These are phyloP conservation scores for Neostapfia colusana DNA, from an alignment of 176 grass and related monocot genomes.

Conservation along the genomic window DNA sequence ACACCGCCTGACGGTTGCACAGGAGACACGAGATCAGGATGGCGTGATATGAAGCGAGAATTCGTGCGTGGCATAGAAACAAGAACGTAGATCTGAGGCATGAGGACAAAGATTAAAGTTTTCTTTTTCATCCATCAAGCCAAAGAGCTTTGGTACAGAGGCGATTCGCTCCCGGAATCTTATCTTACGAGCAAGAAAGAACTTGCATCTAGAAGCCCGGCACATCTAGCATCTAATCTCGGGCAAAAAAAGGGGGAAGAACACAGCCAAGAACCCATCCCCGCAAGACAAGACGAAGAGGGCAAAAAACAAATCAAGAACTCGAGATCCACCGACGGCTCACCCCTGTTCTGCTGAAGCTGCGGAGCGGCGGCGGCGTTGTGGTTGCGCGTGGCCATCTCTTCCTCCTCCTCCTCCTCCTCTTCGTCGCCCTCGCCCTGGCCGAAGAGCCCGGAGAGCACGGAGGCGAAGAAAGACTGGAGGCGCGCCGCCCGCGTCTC, in stretches of 20 bases:
- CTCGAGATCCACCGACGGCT: not conserved
- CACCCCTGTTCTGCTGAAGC: constrained; percentile 48
- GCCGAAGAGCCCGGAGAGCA: constrained; percentile 56
- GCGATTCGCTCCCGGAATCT: not conserved
- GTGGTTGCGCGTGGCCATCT: constrained; percentile 67
- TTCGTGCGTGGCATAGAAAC: not conserved
- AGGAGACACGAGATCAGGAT: not conserved
- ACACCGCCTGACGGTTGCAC: constrained; percentile 41
- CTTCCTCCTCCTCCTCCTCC: constrained; percentile 19
- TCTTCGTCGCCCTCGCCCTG: constrained; percentile 13
- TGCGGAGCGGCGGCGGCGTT: constrained; percentile 41
- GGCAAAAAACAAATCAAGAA: not conserved
- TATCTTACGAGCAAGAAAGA: not conserved
- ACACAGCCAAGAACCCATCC: not conserved
- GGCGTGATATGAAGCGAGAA: constrained; percentile 12
- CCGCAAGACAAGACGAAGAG: not conserved
- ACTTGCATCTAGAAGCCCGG: not conserved
- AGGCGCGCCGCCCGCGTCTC: constrained; percentile 51
- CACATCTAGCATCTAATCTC: not conserved
- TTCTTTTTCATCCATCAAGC: not conserved
- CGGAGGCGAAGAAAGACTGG: constrained; percentile 64
- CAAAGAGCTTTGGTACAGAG: not conserved
- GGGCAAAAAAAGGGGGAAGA: not conserved
- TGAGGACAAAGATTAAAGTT: not conserved
- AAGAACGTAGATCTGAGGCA: not conserved